Base-by-base conservation (phyloP, 2,329 filamentous ascomycete species). In the Hypoxylon sp. region DNA sequence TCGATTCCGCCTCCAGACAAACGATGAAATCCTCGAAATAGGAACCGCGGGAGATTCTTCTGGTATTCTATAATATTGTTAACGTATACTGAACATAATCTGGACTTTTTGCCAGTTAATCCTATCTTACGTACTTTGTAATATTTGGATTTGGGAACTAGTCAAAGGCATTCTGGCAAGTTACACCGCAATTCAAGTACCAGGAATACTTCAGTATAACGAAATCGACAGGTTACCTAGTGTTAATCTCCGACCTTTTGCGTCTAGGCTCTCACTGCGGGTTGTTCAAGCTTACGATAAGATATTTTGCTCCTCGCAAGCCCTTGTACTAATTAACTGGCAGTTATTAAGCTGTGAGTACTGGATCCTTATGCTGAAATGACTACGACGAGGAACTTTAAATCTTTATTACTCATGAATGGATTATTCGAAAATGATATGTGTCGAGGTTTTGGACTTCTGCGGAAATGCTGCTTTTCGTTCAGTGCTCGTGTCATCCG, bases 21-120 rank as follows among this genome's bases (percentile, higher is more conserved):
- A 32, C 17, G 5, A 23, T 28, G n/a, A 11, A 63, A 67, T 13
- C 60, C 56, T 25, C 64, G 64, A 17, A 63, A 67, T 11, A 67
- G 38, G 36, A 67, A 63, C 17, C 55, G 36, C 2, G 64, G 64
- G 17, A 67, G 41, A 1, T 17, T 23, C 5, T 30, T 7, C 38
- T 56, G 32, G 3, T n/a, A 59, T 17, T 17, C 59, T 67, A 41
- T 7, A 17, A 11, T 13, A 19, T 5, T 21, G 34, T 67, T 55
- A 63, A 34, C 25, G 3, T 13, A 5, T 3, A n/a, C 19, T 3
- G 2, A 19, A 3, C 21, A n/a, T 41, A 17, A 11, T 43, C 3
- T 43, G n/a, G 38, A 28, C 32, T 19, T 2, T 4, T 5, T 14
- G 6, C 25, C 14, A 43, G 6, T 19, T 3, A 19, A n/a, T 14